Conservation (phyloP, 805 yeast species). For the Danielozyma ontarioensis region DNA sequence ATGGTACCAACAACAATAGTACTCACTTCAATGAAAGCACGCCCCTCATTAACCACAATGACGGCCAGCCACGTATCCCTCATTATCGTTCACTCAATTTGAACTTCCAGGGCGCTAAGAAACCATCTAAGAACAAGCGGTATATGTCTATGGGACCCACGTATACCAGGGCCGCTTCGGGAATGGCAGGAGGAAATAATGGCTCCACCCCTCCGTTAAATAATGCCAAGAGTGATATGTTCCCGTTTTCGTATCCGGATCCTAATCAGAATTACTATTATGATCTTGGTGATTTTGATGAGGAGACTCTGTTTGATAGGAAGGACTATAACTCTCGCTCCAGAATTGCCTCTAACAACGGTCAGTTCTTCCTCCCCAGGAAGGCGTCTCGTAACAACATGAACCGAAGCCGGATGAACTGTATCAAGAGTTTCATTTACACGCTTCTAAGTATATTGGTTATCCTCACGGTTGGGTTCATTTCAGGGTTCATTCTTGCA, state of each 20-base stretch:
- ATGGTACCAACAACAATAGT: constrained; percentile 12
- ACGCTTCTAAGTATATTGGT: constrained; percentile 41
- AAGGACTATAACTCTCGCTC: constrained; percentile 9
- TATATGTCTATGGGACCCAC: constrained; percentile 33
- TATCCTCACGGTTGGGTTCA: constrained; percentile 67
- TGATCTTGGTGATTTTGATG: constrained; percentile 38
- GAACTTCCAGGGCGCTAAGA: constrained; percentile 19
- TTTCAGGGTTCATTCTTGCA: constrained; percentile 79
- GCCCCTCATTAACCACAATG: constrained; percentile 21
- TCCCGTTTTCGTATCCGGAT: constrained; percentile 32
- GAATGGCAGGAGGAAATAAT: constrained; percentile 5
- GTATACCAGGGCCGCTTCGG: constrained; percentile 4
- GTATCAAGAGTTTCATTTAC: constrained; percentile 32
- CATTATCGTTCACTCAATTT: constrained; percentile 39
- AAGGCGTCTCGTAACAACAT: constrained; percentile 16
- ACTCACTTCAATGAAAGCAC: constrained; percentile 24
- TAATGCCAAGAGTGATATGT: constrained; percentile 17
- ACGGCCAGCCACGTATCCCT: constrained; percentile 23
- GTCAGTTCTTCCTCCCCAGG: constrained; percentile 25
- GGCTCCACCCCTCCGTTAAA: constrained; percentile 5
- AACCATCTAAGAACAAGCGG: constrained; percentile 24
- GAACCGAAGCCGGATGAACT: constrained; percentile 10
- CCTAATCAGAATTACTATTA: constrained; percentile 25
- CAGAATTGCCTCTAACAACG: constrained; percentile 16
- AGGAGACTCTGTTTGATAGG: constrained; percentile 17